Evolutionary conservation across 2,329 filamentous ascomycete genomes (phyloP), one percentile per base, ranked within the genome.

Genomic region (Diplodia scrobiculata): DNA sequence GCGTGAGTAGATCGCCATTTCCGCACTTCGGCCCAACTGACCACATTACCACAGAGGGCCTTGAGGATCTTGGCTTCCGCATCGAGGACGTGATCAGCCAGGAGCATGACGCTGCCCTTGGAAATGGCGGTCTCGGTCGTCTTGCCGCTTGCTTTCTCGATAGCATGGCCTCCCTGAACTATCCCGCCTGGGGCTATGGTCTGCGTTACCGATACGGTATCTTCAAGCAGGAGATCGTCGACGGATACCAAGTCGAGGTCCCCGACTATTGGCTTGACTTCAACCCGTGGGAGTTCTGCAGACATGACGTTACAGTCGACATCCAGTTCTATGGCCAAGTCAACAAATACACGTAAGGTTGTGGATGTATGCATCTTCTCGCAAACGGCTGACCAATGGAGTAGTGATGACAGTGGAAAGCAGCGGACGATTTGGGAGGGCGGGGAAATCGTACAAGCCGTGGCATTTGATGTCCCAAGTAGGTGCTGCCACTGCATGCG

Each of bases 261-360:
- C 95, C 95, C 21, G 95, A 99, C 78, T 98, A 99, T 81, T 99
- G 95, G 95, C 87, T 99, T 64, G 95, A 98, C 77, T 97, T 98
- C 80, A 99, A 99, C 79, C 95, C 95, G 0, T 99, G 95, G 95
- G 95, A 99, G 77, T 99, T 98, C 74, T 92, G 93, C 50, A 86
- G 95, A 71, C 92, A 97, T 77, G 95, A 99, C 76, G 91, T 99
- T 68, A 93, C 90, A 1, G 93, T 99, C 27, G 91, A 98, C 79
- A 92, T 99, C 68, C 93, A 98, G 84, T 99, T 99, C 82, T 97
- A 94, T 72, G 95, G 95, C 36, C 81, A 87, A 69, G 93, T 96
- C 66, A 85, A 84, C 75, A 96, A 92, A 78, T 84, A 76, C 74
- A 75, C 77, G 68, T 77, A 70, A 69, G 60, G 38, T 1, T 51